Evolutionary conservation across 1,284 basidiomycete genomes (phyloP), one percentile per base, ranked within the genome.

Genomic region (Ustilago shanxiensis): DNA sequence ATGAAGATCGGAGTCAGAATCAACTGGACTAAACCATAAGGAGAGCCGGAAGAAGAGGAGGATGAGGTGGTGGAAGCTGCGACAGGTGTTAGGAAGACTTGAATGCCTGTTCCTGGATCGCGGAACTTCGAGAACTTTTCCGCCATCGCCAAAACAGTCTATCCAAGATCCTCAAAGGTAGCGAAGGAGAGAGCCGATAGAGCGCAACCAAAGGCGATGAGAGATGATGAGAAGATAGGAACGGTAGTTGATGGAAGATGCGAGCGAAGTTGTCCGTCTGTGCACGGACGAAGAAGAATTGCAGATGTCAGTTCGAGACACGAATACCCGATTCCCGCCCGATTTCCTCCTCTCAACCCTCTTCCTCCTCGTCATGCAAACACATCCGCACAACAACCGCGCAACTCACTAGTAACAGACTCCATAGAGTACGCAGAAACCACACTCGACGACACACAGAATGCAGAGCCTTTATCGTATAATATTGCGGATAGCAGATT

Each of bases 61-160:
- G 31, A n/a, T 16, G 58, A 60, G 2, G 45, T 26, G 22, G 53
- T 26, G 1, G 65, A 28, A 16, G 50, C n/a, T 2, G 53, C 52
- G 13, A 77, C 78, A 7, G 78, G 78, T 16, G 71, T 67, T 16
- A 79, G 71, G 53, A 79, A 79, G 20, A 77, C 74, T 53, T 79
- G 78, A 51, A 79, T 79, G 16, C 78, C 78, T 52, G 78, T 77
- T 5, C 74, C 74, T 22, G 74, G 65, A 47, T 79, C 78, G 16
- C 78, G 66, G 28, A 77, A 79, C 24, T 63, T 64, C 41, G 65
- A 69, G 47, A 66, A 79, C 68, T 77, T 77, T 49, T 79, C 78
- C 57, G 74, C 74, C 74, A 77, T 77, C 51, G 29, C n/a, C n/a
- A n/a, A n/a, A n/a, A n/a, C n/a, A n/a, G n/a, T n/a, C n/a, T n/a